Percentiles rank a stretch among this genome's conserved stretches.
Conservation (phyloP, 805 yeast genomes). For the Ogataea methylovora region DNA sequence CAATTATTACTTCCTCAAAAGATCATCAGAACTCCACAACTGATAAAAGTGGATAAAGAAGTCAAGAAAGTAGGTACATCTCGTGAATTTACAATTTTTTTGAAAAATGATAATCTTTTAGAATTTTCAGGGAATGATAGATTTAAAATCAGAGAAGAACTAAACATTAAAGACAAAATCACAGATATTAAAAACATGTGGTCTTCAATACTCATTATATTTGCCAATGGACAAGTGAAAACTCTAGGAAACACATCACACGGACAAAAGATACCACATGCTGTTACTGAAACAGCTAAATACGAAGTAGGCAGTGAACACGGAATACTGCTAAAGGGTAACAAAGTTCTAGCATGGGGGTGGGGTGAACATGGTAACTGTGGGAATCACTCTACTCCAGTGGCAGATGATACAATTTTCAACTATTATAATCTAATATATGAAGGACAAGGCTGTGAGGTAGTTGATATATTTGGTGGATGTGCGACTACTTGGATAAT, state of each 20-base stretch:
- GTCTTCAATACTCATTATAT: slow-evolving; percentile 63
- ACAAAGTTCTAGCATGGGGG: slow-evolving; percentile 72
- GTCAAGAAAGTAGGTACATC: no score
- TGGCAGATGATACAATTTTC: no score
- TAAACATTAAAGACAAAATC: slow-evolving; percentile 2
- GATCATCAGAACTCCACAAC: no score
- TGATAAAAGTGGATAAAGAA: no score
- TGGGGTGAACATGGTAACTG: slow-evolving; percentile 99
- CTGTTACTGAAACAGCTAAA: slow-evolving; percentile 1
- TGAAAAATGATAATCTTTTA: no score
- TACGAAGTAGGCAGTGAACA: slow-evolving; percentile 81
- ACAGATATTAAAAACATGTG: slow-evolving; percentile 52
- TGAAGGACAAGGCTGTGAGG: slow-evolving; percentile 8
- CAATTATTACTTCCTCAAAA: no score
- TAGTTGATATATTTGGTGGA: slow-evolving; percentile 43
- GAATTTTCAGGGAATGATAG: no score
- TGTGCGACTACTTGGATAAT: slow-evolving; percentile 71
- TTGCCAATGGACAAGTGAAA: slow-evolving; percentile 4
- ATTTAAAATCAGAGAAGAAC: slow-evolving; percentile 2
- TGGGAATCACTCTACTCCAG: no score
- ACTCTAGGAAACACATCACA: slow-evolving; percentile 72
- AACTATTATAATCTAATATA: slow-evolving; percentile 29
- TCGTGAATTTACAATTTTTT: no score
- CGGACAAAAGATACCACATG: slow-evolving; percentile 45
- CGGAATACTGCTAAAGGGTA: slow-evolving; percentile 40